These are phyloP conservation scores for Hypoxylon fuscum DNA, from an alignment of 495 filamentous ascomycete species.

Conservation along the genomic window DNA sequence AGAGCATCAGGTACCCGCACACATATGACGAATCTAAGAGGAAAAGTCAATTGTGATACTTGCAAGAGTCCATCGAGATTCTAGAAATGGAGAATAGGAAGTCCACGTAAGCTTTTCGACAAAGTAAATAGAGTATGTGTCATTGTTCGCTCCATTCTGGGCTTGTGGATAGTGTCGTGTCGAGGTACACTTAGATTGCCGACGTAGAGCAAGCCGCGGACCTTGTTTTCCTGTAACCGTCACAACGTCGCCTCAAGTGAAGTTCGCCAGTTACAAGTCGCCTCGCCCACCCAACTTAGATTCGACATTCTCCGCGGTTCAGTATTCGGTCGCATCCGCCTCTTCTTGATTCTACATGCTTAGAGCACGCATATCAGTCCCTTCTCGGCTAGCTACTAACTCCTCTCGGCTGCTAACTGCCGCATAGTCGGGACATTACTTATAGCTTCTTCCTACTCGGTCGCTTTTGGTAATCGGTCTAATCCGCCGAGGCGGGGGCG, in stretches of 20 bases:
- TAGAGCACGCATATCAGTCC: too few relatives aligned
- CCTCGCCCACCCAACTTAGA: too few relatives aligned
- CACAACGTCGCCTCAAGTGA: neutral
- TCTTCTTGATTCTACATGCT: too few relatives aligned
- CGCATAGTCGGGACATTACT: too few relatives aligned
- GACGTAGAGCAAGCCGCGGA: slow-evolving; percentile 12
- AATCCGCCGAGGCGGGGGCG: too few relatives aligned
- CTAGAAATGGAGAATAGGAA: neutral
- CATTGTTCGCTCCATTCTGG: neutral
- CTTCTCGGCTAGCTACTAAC: too few relatives aligned
- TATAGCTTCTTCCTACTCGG: too few relatives aligned
- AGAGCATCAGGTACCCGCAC: neutral
- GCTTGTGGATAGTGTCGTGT: neutral
- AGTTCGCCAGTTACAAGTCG: too few relatives aligned
- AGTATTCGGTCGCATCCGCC: too few relatives aligned
- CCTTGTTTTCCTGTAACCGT: neutral
- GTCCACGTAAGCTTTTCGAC: slow-evolving; percentile 2
- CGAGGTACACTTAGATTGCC: neutral
- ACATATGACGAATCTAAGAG: neutral
- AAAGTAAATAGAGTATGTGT: neutral
- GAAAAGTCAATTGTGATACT: neutral
- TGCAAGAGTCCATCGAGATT: neutral
- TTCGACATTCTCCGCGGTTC: too few relatives aligned
- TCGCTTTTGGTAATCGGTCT: too few relatives aligned
- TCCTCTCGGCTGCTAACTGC: too few relatives aligned